These are phyloP conservation scores for Heterobasidion parviporum DNA, from an alignment of 1,284 basidiomycete genomes.

Conservation along the genomic window DNA sequence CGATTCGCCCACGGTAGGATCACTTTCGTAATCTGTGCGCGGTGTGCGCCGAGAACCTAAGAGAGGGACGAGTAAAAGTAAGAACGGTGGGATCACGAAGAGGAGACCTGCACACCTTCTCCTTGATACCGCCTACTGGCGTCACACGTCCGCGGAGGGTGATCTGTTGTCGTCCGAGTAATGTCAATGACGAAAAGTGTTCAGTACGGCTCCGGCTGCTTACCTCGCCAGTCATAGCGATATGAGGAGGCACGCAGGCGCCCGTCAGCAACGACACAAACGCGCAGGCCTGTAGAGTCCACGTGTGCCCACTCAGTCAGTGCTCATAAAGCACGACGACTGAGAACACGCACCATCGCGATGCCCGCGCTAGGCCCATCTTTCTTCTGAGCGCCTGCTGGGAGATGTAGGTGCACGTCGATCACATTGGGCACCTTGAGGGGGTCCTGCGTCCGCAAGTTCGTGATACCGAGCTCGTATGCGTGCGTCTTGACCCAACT, in stretches of 20 bases:
- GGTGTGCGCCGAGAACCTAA: conserved; percentile 72
- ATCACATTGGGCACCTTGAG: conserved; percentile 61
- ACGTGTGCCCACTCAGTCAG: not conserved
- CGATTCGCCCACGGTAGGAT: conserved; percentile 78
- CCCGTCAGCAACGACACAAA: conserved; percentile 79
- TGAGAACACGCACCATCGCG: conserved; percentile 53
- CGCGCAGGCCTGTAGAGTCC: conserved; percentile 53
- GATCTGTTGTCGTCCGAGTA: conserved; percentile 32
- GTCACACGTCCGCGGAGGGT: conserved; percentile 74
- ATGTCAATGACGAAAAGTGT: no score
- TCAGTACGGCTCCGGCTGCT: conserved; percentile 6
- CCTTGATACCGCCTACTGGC: conserved; percentile 78
- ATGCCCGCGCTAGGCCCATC: conserved; percentile 88
- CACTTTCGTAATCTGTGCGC: conserved; percentile 74
- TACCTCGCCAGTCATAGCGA: conserved; percentile 83
- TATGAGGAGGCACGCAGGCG: conserved; percentile 55
- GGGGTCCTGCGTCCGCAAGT: conserved; percentile 60
- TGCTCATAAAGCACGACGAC: not conserved
- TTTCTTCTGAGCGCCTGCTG: conserved; percentile 83
- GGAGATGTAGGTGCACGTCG: conserved; percentile 85
- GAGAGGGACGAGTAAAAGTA: not conserved
- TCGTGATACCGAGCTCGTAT: conserved; percentile 73
- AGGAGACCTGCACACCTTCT: conserved; percentile 38
- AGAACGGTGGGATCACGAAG: not conserved
- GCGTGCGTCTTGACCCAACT: conserved; percentile 84